Base-by-base conservation (phyloP, 169 alveolate genomes). In the Fabrea salina region DNA sequence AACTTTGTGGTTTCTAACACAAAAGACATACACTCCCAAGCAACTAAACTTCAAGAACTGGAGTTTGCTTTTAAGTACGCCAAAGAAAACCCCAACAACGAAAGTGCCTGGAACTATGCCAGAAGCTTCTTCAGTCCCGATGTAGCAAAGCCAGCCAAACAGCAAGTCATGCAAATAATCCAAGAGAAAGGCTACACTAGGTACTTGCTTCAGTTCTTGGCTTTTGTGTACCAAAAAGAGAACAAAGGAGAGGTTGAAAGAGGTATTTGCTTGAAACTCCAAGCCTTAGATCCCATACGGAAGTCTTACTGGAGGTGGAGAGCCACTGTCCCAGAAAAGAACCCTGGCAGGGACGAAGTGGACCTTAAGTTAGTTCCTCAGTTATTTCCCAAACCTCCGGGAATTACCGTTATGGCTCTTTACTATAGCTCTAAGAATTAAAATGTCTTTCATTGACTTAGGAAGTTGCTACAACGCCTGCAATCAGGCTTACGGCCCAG, bases 41-140 rank as follows among this genome's bases (percentile, higher is more conserved):
- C 13, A n/a, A 7, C 8, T 11, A n/a, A 54, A 54, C 13, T 8
- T 7, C 11, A 54, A 54, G 30, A 54, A 7, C 6, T 19, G 8
- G 25, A 54, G 30, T 54, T 54, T 64, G 83, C 90, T 33, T 33
- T 88, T 19, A 56, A 86, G 3, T 81, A 80, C 44, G 58, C 71
- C 1, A 53, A 72, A 64, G 53, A 47, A 11, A 76, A 70, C 39
- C 71, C 64, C 11, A n/a, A 32, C 13, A 86, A 89, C 79, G 94
- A 89, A 80, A 80, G 89, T 40, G 84, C 88, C 39, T 89, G 84
- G 89, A 80, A 61, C 39, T 89, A 89, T 75, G 43, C 86, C 35
- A 84, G 82, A 66, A 92, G 94, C 27, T 74, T 30, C 8, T 58
- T 86, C n/a, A 35, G n/a, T 5, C 30, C 25, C n/a, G 44, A 58